Conservation (phyloP, 2,329 filamentous ascomycete species). For the Ceratocystis variospora region DNA sequence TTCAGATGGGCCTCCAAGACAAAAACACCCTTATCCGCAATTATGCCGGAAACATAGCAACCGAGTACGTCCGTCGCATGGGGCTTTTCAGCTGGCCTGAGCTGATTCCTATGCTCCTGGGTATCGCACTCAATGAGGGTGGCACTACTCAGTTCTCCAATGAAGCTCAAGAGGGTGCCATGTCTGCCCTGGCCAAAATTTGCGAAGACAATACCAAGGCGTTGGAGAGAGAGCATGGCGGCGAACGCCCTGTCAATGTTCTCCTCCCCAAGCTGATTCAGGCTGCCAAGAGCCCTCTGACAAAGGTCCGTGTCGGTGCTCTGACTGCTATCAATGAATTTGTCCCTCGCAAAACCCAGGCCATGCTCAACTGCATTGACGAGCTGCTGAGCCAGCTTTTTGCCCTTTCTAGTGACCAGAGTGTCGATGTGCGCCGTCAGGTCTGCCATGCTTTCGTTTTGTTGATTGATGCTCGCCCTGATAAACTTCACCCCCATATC, state of each 20-base stretch:
- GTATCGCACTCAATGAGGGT: slow-evolving; percentile 58
- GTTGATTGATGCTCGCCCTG: slow-evolving; percentile 77
- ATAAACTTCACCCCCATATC: slow-evolving; percentile 82
- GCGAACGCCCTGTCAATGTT: slow-evolving; percentile 73
- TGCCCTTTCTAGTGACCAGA: slow-evolving; percentile 60
- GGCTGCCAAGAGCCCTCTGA: slow-evolving; percentile 61
- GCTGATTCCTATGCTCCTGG: slow-evolving; percentile 68
- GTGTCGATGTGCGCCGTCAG: slow-evolving; percentile 72
- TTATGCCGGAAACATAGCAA: slow-evolving; percentile 85
- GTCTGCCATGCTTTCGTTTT: slow-evolving; percentile 90
- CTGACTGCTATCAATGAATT: slow-evolving; percentile 85
- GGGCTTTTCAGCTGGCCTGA: slow-evolving; percentile 86
- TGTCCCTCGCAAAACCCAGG: slow-evolving; percentile 68
- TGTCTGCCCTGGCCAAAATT: slow-evolving; percentile 85
- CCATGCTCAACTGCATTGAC: slow-evolving; percentile 69
- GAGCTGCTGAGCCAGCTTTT: slow-evolving; percentile 72
- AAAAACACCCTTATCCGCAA: slow-evolving; percentile 68
- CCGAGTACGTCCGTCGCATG: slow-evolving; percentile 72
- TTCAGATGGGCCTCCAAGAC: slow-evolving; percentile 71
- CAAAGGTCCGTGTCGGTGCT: slow-evolving; percentile 67
- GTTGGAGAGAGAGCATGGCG: slow-evolving; percentile 75
- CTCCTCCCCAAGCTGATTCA: slow-evolving; percentile 83
- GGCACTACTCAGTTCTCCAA: slow-evolving; percentile 45
- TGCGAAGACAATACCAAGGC: slow-evolving; percentile 90
- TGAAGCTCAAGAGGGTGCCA: slow-evolving; percentile 78